These are phyloP conservation scores for Phycomyces blakesleeanus DNA, from an alignment of 192 early-diverging fungal species.

Conservation along the genomic window DNA sequence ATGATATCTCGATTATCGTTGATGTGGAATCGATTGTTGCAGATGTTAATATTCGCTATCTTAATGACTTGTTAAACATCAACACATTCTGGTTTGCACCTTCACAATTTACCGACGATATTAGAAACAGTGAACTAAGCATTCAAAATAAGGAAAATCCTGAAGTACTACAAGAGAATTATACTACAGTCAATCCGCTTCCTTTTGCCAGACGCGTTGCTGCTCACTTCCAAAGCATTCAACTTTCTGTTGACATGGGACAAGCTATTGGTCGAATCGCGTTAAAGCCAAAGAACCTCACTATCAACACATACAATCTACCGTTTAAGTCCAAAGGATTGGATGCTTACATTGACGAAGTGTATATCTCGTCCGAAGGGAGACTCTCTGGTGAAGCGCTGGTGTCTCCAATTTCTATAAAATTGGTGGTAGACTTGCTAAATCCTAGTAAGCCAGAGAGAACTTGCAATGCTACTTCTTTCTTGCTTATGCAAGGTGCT, in stretches of 20 bases:
- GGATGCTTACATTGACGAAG: constrained; percentile 33
- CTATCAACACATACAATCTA: constrained; percentile 35
- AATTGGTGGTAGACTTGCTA: background rate
- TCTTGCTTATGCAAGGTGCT: constrained; percentile 7
- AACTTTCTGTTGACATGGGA: constrained; percentile 56
- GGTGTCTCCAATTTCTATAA: background rate
- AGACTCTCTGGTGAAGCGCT: constrained; percentile 46
- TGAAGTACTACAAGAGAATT: background rate
- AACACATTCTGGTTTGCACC: constrained; percentile 65
- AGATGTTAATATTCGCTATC: constrained; percentile 63
- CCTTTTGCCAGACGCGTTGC: constrained; percentile 47
- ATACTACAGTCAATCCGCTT: constrained; percentile 6
- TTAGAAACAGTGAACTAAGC: background rate
- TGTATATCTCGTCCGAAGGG: constrained; percentile 57
- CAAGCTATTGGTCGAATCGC: constrained; percentile 59
- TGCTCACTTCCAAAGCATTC: constrained; percentile 40
- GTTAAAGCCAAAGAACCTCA: constrained; percentile 46
- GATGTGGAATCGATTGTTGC: constrained; percentile 51
- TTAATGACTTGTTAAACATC: constrained; percentile 71
- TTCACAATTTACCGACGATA: constrained; percentile 32
- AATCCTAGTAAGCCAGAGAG: background rate
- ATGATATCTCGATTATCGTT: constrained; percentile 55
- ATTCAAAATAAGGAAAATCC: background rate
- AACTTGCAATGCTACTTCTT: background rate
- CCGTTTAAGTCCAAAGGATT: constrained; percentile 39